Evolutionary conservation across 164 flowering plant genomes (phyloP), one percentile per base, ranked within the genome.

Genomic region (Platanus orientalis): DNA sequence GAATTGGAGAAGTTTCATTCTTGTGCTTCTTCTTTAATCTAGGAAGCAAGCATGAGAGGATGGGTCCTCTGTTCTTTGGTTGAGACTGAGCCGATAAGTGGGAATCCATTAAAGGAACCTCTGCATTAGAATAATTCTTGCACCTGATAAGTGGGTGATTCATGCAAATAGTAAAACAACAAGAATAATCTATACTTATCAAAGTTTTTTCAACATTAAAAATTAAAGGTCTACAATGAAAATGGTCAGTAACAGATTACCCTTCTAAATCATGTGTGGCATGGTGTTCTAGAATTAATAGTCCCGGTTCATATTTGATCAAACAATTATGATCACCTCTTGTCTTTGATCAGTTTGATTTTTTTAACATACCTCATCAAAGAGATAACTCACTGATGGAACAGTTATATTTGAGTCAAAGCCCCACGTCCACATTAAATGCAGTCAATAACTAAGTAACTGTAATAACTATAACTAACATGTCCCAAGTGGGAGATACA

Each of bases 1-100:
- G 59, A 57, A 61, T 73, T 2, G 89, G 90, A 1, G 96, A 87
- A 29, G 58, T 67, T 57, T 79, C 87, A 44, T 71, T 76, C 77
- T 84, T 92, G 51, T 81, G 73, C 74, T 85, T 90, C 84, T 81
- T 88, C 83, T 79, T 92, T 9, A 82, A 62, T 73, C 78, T 55
- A 0, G 96, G 85, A 56, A 94, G 80, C 68, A 94, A 64, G 91
- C 92, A 62, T 7, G 92, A 79, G 13, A 87, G 70, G 27, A 79
- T 74, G 42, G 77, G 77, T 12, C 81, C 84, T 45, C 72, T 62
- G 45, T 29, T 81, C 59, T 75, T 89, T 1, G 84, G 80, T 17
- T 82, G 84, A 0, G 85, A 60, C 2, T 79, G 83, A 58, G 67
- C 48, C 0, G 83, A 70, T 3, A 77, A 65, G 57, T 79, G 88